Base-by-base conservation (phyloP, 306 rosid species). In the Sindora glabra region DNA sequence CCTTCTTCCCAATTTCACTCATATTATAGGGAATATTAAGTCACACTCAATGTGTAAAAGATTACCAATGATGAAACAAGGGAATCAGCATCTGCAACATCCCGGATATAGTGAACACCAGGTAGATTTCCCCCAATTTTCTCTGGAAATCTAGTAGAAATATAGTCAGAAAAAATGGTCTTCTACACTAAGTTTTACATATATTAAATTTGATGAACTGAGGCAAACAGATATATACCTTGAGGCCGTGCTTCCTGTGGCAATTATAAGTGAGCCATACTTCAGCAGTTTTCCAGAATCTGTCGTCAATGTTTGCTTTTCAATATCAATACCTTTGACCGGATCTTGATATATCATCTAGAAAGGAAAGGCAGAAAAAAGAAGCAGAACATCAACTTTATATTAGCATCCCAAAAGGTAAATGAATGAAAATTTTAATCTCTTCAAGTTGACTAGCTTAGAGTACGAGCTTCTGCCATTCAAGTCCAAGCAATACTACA, bases 61-160 rank as follows among this genome's bases (percentile, higher is more conserved):
- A 55, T 58, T 75, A 91, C 98, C 92, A 91, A 72, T 0, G 95
- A 79, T 41, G 80, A 79, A 59, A 91, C 40, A 40, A 91, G 79
- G 14, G 83, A 73, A 74, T 88, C 83, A 30, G 98, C 98, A 85
- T 91, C 98, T 13, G 92, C 92, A 68, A 88, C 86, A 67, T 91
- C 95, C 52, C 98, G 92, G 51, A 91, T 76, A 71, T 88, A 91
- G 74, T 91, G 98, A 72, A 88, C 95, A 58, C 98, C 96, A 24
- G 81, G 72, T 38, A 91, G 83, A 61, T 79, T 82, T 67, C 98
- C 96, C 45, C 98, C 98, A 72, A 81, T 87, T 75, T 82, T 87
- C 56, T 81, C 96, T 0, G 96, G 96, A 75, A 91, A 78, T 76
- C 98, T 91, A 78, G 23, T 34, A 52, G 65, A 47, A 74, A 40